Percentiles rank a stretch among this genome's conserved stretches.
Conservation (phyloP, 1,284 basidiomycete genomes). For the Bondarzewia mesenterica region DNA sequence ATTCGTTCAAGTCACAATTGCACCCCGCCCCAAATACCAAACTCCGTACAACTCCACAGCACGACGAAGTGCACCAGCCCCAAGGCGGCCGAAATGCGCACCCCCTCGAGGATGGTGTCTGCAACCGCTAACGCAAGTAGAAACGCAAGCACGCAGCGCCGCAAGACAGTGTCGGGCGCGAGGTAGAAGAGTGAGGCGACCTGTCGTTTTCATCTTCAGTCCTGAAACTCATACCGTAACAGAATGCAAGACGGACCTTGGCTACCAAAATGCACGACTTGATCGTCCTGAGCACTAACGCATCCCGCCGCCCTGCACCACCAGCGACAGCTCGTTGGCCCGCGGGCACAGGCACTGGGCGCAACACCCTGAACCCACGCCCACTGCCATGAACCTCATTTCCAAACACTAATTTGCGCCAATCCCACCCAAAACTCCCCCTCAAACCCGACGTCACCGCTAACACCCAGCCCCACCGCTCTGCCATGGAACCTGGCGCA, state of each 20-base stretch:
- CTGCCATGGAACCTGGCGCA: conserved; percentile 5
- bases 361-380: background rate
- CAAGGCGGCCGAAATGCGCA: conserved; percentile 1
- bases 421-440: too few relatives aligned
- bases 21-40: background rate
- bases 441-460: background rate
- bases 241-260: conserved; percentile 34
- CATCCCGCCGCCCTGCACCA: background rate
- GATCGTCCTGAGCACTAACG: conserved; percentile 17
- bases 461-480: background rate
- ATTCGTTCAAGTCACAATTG: too few relatives aligned
- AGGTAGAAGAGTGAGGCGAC: background rate
- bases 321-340: background rate
- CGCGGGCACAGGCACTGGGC: background rate
- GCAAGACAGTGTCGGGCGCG: background rate
- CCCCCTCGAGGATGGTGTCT: conserved; percentile 8
- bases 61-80: conserved; percentile 6
- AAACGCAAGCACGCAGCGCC: conserved; percentile 1
- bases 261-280: conserved; percentile 23
- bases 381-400: too few relatives aligned
- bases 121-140: conserved; percentile 6
- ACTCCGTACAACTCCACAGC: conserved; percentile 1
- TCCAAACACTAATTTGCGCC: too few relatives aligned
- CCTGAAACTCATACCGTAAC: background rate
- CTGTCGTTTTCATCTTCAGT: background rate